These are phyloP conservation scores for Myxozyma sirexii DNA, from an alignment of 805 yeast genomes.

Conservation along the genomic window DNA sequence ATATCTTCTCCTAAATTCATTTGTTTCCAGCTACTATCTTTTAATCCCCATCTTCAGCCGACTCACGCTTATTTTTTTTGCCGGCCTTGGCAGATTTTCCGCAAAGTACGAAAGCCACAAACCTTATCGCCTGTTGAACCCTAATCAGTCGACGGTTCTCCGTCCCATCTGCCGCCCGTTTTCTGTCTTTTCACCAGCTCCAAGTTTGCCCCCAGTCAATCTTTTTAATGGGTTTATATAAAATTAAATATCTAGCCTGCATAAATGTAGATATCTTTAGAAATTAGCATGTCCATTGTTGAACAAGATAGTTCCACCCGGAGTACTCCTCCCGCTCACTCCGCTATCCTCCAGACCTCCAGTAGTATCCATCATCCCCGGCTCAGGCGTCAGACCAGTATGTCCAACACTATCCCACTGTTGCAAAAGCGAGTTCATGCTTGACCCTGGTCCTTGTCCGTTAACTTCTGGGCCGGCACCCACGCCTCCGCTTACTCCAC, in stretches of 20 bases:
- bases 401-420: conserved; percentile 9
- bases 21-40: neutral
- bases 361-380: conserved; percentile 15
- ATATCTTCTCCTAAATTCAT: no score
- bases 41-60: neutral
- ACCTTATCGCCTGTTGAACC: no score
- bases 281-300: conserved; percentile 9
- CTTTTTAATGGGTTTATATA: no score
- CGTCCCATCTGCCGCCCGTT: no score
- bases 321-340: neutral
- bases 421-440: neutral
- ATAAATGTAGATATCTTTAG: neutral
- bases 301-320: neutral
- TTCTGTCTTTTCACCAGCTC: no score
- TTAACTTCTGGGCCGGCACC: neutral
- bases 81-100: no score
- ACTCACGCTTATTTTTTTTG: neutral
- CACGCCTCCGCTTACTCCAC: neutral
- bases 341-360: conserved; percentile 1
- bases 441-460: neutral
- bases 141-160: no score
- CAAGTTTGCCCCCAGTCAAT: no score
- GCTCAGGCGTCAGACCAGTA: conserved; percentile 19
- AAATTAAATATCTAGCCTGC: no score
- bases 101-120: no score